Evolutionary conservation across 768 basidiomycete genomes (phyloP).

Genomic region (Mycena sanguinolenta): DNA sequence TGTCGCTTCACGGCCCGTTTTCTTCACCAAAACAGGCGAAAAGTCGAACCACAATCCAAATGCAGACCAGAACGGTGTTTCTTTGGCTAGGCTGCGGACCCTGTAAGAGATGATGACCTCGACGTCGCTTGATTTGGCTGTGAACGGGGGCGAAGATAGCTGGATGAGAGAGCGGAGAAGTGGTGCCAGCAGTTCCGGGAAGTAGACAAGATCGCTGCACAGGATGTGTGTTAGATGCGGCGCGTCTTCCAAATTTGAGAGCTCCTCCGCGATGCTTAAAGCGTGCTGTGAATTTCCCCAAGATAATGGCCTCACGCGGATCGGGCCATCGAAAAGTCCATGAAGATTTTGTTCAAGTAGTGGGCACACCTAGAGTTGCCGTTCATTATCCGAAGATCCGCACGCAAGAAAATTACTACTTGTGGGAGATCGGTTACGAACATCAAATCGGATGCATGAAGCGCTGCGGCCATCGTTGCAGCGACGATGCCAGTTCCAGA

Average conservation of each 20-base stretch:
- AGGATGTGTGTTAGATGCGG: constrained; percentile 72
- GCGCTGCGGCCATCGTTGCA: constrained; percentile 49
- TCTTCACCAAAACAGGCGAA: constrained; percentile 62
- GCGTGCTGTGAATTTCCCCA: constrained; percentile 76
- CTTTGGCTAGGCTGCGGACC: constrained; percentile 78
- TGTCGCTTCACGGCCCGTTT: constrained; percentile 17
- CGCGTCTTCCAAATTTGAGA: constrained; percentile 36
- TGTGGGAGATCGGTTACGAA: constrained; percentile 85
- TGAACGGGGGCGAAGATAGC: constrained; percentile 70
- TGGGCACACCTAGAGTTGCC: constrained; percentile 56
- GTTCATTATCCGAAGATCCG: neutral
- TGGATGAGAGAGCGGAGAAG: constrained; percentile 82
- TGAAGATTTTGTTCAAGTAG: constrained; percentile 57
- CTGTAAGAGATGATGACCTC: constrained; percentile 81
- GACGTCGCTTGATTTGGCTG: constrained; percentile 40
- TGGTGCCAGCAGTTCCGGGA: constrained; percentile 84
- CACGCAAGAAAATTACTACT: constrained; percentile 52
- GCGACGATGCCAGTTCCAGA: constrained; percentile 81
- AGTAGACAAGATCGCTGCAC: constrained; percentile 93
- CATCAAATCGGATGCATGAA: constrained; percentile 57
- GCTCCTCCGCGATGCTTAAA: constrained; percentile 52
- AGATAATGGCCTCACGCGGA: constrained; percentile 70
- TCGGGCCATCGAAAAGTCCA: constrained; percentile 25
- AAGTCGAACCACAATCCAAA: constrained; percentile 87
- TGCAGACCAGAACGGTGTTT: constrained; percentile 82